A percentile compares a stretch with the other conserved stretches of the same genome.
Evolutionary conservation across 1,284 basidiomycete species (phyloP).

Genomic region (Pisolithus thermaeus): DNA sequence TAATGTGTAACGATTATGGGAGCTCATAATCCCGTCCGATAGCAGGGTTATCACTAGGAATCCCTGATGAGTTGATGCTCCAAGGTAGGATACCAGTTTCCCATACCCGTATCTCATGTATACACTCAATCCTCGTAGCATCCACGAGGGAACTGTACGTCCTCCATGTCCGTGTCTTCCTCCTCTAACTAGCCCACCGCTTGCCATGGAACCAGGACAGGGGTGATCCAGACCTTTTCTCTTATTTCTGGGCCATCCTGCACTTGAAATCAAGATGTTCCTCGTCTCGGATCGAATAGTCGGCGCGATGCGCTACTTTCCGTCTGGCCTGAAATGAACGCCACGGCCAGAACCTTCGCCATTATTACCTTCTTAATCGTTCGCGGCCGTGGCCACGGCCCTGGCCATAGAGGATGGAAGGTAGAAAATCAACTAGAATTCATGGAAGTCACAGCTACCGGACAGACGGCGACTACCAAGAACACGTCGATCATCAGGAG

Average conservation of each 20-base stretch:
- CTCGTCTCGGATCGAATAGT: slow-evolving; percentile 65
- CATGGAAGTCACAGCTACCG: too few relatives aligned
- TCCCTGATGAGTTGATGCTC: slow-evolving; percentile 47
- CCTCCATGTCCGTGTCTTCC: slow-evolving; percentile 39
- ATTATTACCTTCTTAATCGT: background rate
- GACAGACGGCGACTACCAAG: too few relatives aligned
- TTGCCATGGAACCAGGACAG: slow-evolving; percentile 42
- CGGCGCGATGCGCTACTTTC: slow-evolving; percentile 49
- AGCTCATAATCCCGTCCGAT: slow-evolving; percentile 32
- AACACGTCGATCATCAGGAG: too few relatives aligned
- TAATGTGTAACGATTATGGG: slow-evolving; percentile 26
- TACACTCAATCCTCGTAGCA: slow-evolving; percentile 51
- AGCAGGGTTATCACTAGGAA: slow-evolving; percentile 39
- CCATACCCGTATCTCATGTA: background rate
- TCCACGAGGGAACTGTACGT: slow-evolving; percentile 54
- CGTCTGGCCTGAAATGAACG: slow-evolving; percentile 37
- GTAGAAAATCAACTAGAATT: too few relatives aligned
- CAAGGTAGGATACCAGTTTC: slow-evolving; percentile 34
- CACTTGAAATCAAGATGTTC: slow-evolving; percentile 42
- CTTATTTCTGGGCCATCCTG: slow-evolving; percentile 55
- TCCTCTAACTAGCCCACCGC: slow-evolving; percentile 9
- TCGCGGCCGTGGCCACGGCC: too few relatives aligned
- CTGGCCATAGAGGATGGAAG: too few relatives aligned
- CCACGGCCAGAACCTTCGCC: slow-evolving; percentile 8
- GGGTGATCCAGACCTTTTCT: slow-evolving; percentile 37